Evolutionary conservation across 208 protist species (phyloP), one percentile per base, ranked within the genome.

Genomic region (Trypanosoma cruzi): DNA sequence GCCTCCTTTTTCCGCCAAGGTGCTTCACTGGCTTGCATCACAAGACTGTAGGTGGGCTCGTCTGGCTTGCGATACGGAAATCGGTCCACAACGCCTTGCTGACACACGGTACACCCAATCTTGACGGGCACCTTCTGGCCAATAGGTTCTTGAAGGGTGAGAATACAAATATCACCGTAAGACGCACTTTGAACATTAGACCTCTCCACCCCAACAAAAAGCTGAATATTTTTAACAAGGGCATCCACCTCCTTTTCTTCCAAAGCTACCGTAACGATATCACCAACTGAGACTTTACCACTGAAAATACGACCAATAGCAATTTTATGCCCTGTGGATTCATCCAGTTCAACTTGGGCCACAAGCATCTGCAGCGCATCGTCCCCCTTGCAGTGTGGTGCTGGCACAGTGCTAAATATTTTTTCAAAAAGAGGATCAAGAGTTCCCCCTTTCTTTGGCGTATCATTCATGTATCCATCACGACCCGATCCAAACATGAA

Each of bases 401-500:
- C 32, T 5, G 92, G 95, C 10, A 98, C 85, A 28, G 84, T 77
- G n/a, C 86, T 50, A 40, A 98, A 85, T 55, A 99, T 98, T 31
- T 89, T 91, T 50, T 99, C 89, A 53, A 99, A 98, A 2, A 99
- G 88, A 36, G 97, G 93, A n/a, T 81, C 37, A 58, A 98, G 76
- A 20, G 76, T 91, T 67, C 89, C 90, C 42, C 86, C 88, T 63
- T 92, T 89, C 55, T 77, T 73, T 22, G 77, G 81, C 55, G 77
- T 71, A 32, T 82, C 58, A 79, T 91, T 96, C 83, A 96, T 95
- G 83, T 96, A 98, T 22, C 98, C 98, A 53, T 82, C 77, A 54
- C 92, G 84, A 37, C 93, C 96, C 29, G 92, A 97, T 26, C 96
- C 97, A 79, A 98, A 99, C 36, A 99, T 74, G 58, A 99, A 96